A percentile compares a stretch with the other conserved stretches of the same genome.
Evolutionary conservation across 345 rosid genomes (phyloP).

Genomic region (Eucalyptus sp.): DNA sequence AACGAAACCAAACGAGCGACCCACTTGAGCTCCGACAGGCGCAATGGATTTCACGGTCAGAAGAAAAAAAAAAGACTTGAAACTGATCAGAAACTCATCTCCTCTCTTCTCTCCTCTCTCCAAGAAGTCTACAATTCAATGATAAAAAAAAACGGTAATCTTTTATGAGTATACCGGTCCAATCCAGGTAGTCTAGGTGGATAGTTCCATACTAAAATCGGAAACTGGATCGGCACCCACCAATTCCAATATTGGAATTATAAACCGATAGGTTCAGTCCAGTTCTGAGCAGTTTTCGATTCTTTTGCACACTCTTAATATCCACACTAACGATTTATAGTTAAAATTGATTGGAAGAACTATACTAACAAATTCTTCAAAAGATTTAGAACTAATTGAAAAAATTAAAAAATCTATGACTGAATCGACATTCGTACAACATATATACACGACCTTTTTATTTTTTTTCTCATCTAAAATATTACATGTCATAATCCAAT

Average conservation of each 20-base stretch:
- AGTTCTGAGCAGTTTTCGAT: accelerated
- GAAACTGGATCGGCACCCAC: not conserved
- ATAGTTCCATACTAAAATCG: too few relatives aligned
- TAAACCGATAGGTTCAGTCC: accelerated
- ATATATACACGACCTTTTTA: not conserved
- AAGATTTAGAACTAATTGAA: not conserved
- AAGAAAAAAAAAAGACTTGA: not conserved
- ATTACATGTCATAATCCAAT: not conserved
- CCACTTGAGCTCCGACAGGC: not conserved
- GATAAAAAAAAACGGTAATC: not conserved
- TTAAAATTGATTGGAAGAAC: accelerated
- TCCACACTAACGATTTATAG: accelerated
- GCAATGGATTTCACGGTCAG: not conserved
- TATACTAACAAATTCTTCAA: not conserved
- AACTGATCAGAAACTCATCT: not conserved
- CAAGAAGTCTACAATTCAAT: not conserved
- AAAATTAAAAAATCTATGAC: not conserved
- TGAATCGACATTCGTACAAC: accelerated
- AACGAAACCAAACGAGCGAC: not conserved
- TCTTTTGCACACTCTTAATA: too few relatives aligned
- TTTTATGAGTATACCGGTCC: accelerated
- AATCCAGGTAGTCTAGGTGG: accelerated
- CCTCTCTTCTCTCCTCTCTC: not conserved
- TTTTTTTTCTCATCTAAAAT: not conserved
- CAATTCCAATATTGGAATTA: too few relatives aligned